These are phyloP conservation scores for Fusarium zealandicum DNA, from an alignment of 2,329 filamentous ascomycete species.

Conservation along the genomic window DNA sequence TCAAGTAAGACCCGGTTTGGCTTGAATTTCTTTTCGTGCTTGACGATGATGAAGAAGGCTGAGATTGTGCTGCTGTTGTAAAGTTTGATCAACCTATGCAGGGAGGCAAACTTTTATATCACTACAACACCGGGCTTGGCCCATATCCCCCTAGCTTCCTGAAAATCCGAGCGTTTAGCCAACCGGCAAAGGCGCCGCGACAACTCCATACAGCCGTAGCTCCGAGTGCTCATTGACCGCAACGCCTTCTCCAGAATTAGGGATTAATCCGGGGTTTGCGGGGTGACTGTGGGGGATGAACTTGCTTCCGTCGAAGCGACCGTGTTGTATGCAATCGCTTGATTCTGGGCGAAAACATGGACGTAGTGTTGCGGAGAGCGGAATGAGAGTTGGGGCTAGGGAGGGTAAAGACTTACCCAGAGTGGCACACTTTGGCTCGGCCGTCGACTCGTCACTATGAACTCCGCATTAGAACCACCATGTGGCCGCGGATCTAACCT, in stretches of 20 bases:
- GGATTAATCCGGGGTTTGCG: conserved; percentile 40
- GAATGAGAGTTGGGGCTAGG: conserved; percentile 2
- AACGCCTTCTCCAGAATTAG: conserved; percentile 27
- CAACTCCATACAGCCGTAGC: conserved; percentile 14
- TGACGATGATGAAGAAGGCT: conserved; percentile 15
- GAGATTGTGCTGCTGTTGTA: conserved; percentile 19
- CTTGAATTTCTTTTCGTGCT: neutral
- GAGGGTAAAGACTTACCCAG: conserved; percentile 38
- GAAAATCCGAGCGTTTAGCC: conserved; percentile 12
- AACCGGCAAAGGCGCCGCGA: conserved; percentile 1
- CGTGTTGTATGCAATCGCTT: conserved; percentile 29
- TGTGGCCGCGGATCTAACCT: conserved; percentile 30
- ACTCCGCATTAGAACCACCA: conserved; percentile 23
- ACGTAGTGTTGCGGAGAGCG: neutral
- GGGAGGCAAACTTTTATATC: conserved; percentile 38
- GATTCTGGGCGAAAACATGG: conserved; percentile 7
- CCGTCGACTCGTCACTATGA: conserved; percentile 4
- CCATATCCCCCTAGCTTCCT: conserved; percentile 18
- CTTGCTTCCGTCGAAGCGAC: conserved; percentile 35
- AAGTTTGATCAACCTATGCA: conserved; percentile 1
- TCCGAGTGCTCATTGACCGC: neutral
- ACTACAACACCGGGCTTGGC: conserved; percentile 8
- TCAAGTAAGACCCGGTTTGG: neutral
- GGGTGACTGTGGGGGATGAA: conserved; percentile 42
- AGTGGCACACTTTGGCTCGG: conserved; percentile 12